A percentile compares a stretch with the other conserved stretches of the same genome.
phyloP scores from a whole-genome alignment of 1,284 basidiomycete species.

The Amylostereum chailletii region DNA sequence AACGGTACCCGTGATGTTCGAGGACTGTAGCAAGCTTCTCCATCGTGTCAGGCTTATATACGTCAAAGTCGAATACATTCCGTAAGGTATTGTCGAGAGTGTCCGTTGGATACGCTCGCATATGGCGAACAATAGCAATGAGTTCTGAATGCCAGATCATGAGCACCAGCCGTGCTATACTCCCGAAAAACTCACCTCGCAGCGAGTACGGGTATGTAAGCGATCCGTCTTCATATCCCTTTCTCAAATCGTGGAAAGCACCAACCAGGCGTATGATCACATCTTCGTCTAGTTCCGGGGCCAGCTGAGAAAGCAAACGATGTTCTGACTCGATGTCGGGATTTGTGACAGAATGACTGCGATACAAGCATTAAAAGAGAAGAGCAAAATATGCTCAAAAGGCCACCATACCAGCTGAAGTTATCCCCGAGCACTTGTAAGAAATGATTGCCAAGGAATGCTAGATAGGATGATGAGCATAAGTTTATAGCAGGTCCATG shows the following conservation, averaged over 20 bases:
- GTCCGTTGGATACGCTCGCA: conserved; percentile 51
- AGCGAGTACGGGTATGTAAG: conserved; percentile 59
- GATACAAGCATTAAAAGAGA: background rate
- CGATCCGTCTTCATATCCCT: conserved; percentile 45
- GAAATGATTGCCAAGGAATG: conserved; percentile 66
- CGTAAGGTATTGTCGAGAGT: conserved; percentile 44
- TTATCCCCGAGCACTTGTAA: conserved; percentile 61
- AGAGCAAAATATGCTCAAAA: background rate
- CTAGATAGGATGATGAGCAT: conserved; percentile 20
- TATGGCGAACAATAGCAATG: conserved; percentile 54
- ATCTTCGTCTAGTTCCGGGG: conserved; percentile 48
- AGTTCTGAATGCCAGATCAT: conserved; percentile 27
- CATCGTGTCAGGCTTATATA: conserved; percentile 55
- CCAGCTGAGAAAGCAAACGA: conserved; percentile 48
- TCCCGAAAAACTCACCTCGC: conserved; percentile 32
- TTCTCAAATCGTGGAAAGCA: conserved; percentile 53
- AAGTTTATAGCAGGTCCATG: too few species aligned
- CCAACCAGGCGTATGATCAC: conserved; percentile 46
- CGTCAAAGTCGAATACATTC: conserved; percentile 63
- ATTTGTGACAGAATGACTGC: conserved; percentile 52
- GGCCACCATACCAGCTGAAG: conserved; percentile 34
- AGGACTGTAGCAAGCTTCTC: conserved; percentile 50
- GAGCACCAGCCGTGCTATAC: too few species aligned
- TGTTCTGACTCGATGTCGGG: conserved; percentile 55
- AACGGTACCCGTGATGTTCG: conserved; percentile 45